These are phyloP conservation scores for Exophiala phaeomuriformis DNA, from an alignment of 2,329 filamentous ascomycete genomes.

Conservation along the genomic window DNA sequence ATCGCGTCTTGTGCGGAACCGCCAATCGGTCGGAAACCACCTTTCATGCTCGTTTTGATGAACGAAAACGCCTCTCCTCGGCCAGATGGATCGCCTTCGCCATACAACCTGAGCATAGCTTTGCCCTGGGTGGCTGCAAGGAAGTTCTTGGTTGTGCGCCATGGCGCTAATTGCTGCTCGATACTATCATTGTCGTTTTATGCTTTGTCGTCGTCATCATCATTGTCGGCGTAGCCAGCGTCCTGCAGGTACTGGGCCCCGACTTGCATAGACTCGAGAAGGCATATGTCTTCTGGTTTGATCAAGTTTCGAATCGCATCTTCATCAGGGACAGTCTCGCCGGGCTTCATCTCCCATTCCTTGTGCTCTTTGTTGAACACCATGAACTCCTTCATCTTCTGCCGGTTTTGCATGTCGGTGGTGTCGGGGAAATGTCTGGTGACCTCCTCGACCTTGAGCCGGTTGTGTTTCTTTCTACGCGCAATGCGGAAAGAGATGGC, in stretches of 20 bases:
- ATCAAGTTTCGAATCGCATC: slow-evolving; percentile 77
- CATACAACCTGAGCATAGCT: slow-evolving; percentile 91
- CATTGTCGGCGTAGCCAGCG: slow-evolving; percentile 68
- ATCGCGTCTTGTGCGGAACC: slow-evolving; percentile 83
- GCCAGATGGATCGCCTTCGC: slow-evolving; percentile 88
- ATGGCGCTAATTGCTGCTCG: slow-evolving; percentile 84
- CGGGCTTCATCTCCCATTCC: slow-evolving; percentile 71
- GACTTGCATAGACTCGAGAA: slow-evolving; percentile 94
- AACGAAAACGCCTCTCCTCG: slow-evolving; percentile 94
- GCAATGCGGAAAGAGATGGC: slow-evolving; percentile 92
- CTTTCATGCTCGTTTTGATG: slow-evolving; percentile 97
- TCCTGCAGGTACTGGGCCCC: slow-evolving; percentile 86
- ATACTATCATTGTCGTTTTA: slow-evolving; percentile 67
- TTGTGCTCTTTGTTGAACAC: slow-evolving; percentile 81
- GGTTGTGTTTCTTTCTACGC: slow-evolving; percentile 61
- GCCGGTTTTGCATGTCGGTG: slow-evolving; percentile 88
- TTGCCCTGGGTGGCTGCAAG: slow-evolving; percentile 88
- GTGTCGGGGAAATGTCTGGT: slow-evolving; percentile 89
- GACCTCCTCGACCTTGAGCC: slow-evolving; percentile 71
- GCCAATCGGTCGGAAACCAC: slow-evolving; percentile 83
- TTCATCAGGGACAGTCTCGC: slow-evolving; percentile 71
- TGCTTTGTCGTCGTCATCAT: slow-evolving; percentile 52
- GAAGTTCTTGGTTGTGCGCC: slow-evolving; percentile 96
- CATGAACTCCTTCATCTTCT: slow-evolving; percentile 95
- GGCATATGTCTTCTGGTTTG: slow-evolving; percentile 87